These are phyloP conservation scores for Solanum phureja DNA, from an alignment of 257 asterid genomes.

Conservation along the genomic window DNA sequence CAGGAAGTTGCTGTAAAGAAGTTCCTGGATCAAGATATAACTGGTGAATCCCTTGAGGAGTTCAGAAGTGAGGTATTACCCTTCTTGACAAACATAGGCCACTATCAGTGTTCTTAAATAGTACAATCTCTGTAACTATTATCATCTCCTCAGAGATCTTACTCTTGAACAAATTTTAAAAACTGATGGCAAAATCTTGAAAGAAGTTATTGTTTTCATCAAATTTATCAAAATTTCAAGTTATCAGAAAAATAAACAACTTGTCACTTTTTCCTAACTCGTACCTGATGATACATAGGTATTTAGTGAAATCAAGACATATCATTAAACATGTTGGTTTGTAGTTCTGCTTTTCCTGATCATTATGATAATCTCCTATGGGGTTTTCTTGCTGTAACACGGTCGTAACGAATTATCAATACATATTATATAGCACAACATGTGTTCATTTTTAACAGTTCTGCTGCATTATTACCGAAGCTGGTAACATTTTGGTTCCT, in stretches of 20 bases:
- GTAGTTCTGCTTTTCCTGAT: neutral
- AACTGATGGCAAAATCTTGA: neutral
- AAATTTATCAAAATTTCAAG: neutral
- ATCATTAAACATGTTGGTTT: neutral
- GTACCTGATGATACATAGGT: neutral
- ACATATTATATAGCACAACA: neutral
- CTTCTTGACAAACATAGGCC: neutral
- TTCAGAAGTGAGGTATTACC: constrained; percentile 84
- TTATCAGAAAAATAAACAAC: neutral
- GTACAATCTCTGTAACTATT: neutral
- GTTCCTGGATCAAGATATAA: constrained; percentile 80
- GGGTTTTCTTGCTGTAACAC: neutral
- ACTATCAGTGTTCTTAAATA: neutral
- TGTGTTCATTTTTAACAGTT: neutral
- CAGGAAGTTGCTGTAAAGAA: constrained; percentile 98
- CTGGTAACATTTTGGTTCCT: neutral
- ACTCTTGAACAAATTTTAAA: neutral
- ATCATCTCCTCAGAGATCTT: neutral
- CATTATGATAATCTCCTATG: neutral
- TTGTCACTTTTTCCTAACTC: neutral
- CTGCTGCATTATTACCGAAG: neutral
- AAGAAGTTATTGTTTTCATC: neutral
- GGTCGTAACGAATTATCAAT: neutral
- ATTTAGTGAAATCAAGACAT: neutral
- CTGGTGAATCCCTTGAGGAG: constrained; percentile 93